Evolutionary conservation across 768 basidiomycete species (phyloP), one percentile per base, ranked within the genome.

Genomic region (Boletus vermiculosoides): DNA sequence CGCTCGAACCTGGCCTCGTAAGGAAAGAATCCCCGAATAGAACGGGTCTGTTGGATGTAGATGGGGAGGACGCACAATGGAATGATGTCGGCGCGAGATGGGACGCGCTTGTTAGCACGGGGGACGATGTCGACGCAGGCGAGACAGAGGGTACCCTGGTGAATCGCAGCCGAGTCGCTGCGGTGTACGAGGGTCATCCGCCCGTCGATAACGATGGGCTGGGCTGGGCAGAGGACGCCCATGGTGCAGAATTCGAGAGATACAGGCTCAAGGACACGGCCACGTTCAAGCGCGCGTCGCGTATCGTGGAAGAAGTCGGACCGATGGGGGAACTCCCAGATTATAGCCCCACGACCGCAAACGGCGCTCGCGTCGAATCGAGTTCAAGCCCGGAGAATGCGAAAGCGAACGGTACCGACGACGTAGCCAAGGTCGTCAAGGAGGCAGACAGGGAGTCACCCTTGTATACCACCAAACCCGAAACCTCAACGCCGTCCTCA

Each of bases 1-100:
- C 71, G 0, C 74, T 88, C 12, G 81, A 83, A 68, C 71, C 80
- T 13, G 88, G 88, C 6, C 73, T 85, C 9, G 70, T 85, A 8
- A 80, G 77, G 72, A 82, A 78, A 57, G 78, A 78, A 31, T 61
- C 65, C 11, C 63, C 61, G 16, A 66, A 70, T 36, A 11, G 36
- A 23, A 8, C 15, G 10, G 45, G 25, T 18, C 18, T 55, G 18
- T 51, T 51, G 10, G 65, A 69, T 31, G 56, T 66, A 30, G 74
- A 70, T 5, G 66, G 63, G 0, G 75, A 76, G 45, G 65, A 70
- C 18, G 13, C 48, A 1, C 68, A 71, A 30, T 86, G 83, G 83
- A 76, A 80, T 12, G 80, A 84, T 47, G 74, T 86, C 1, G 79
- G 81, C 25, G 76, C 75, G 4, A 75, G 74, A 13, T 86, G 85